These are phyloP conservation scores for Stephania japonica DNA, from an alignment of 164 flowering plant genomes.

Conservation along the genomic window DNA sequence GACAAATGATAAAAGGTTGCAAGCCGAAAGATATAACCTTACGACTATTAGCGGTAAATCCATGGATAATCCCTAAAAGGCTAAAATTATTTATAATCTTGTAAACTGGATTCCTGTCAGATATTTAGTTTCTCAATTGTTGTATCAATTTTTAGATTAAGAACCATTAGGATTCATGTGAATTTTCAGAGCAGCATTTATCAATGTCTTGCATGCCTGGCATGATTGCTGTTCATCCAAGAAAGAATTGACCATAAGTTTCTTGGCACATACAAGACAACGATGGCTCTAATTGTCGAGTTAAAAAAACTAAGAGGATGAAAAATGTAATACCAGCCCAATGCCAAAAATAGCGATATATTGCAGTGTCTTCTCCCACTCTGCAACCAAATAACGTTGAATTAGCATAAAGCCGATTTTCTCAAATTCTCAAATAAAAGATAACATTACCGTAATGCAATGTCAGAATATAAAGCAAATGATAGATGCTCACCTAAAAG, in stretches of 20 bases:
- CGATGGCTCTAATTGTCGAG: neutral
- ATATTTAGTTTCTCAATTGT: neutral
- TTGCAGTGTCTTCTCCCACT: constrained; percentile 89
- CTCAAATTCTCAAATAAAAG: neutral
- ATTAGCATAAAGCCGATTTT: neutral
- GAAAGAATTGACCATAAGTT: neutral
- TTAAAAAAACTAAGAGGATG: neutral
- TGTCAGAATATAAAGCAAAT: too few relatives aligned
- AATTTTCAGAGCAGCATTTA: neutral
- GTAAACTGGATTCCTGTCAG: too few relatives aligned
- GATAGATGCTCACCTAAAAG: constrained; percentile 45
- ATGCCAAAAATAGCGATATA: constrained; percentile 67
- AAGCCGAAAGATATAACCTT: too few relatives aligned
- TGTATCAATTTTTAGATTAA: neutral
- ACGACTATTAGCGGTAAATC: neutral
- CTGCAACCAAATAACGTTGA: constrained; percentile 37
- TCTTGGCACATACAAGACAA: neutral
- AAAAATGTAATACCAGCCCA: constrained; percentile 48
- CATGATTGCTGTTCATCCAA: neutral
- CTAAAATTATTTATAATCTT: too few relatives aligned
- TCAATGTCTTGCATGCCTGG: neutral
- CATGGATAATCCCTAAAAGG: neutral
- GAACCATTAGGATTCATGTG: neutral
- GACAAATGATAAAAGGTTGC: neutral
- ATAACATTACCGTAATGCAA: neutral